Evolutionary conservation across 2,329 filamentous ascomycete genomes (phyloP), one percentile per base, ranked within the genome.

Genomic region (Claviceps digitariae): DNA sequence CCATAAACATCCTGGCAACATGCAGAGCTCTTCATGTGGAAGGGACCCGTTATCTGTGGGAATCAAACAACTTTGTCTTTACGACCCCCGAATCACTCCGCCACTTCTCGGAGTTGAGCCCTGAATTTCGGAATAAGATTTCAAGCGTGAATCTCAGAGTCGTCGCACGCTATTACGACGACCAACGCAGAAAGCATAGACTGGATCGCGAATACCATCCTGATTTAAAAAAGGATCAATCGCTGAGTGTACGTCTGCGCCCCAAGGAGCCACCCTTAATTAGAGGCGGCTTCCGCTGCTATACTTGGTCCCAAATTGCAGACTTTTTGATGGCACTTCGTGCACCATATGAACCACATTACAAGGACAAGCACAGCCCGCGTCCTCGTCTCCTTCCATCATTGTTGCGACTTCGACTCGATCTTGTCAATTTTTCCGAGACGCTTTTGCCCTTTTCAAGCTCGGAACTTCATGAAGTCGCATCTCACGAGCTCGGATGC

Each of bases 101-200:
- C 41, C 69, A 72, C 49, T 79, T 81, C 58, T 64, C 69, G 48
- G 72, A 75, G 31, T 63, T 80, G 38, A 64, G 69, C 46, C 54
- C 68, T 12, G 54, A 63, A 4, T 71, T 71, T 53, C 74, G 78
- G 17, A 62, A 69, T 34, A 62, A 66, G 12, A 69, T 81, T 52
- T 67, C 67, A 25, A 65, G 72, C 53, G 63, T 77, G 59, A 78
- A 68, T 29, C 65, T 81, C 43, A 75, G 78, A 44, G 66, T 81
- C 59, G 73, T 80, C 54, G 77, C 76, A 10, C 70, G 69, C 51
- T 81, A 77, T 61, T 81, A 78, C 56, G 76, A 79, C 53, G 76
- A 81, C 49, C 68, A 74, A 48, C 65, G 62, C 48, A 64, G 66
- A 12, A 70, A 67, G 40, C 74, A 74, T 57, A 70, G 67, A 56